A percentile compares a stretch with the other conserved stretches of the same genome.
phyloP scores from a whole-genome alignment of 805 yeast genomes.

The Ogataea corticis region DNA sequence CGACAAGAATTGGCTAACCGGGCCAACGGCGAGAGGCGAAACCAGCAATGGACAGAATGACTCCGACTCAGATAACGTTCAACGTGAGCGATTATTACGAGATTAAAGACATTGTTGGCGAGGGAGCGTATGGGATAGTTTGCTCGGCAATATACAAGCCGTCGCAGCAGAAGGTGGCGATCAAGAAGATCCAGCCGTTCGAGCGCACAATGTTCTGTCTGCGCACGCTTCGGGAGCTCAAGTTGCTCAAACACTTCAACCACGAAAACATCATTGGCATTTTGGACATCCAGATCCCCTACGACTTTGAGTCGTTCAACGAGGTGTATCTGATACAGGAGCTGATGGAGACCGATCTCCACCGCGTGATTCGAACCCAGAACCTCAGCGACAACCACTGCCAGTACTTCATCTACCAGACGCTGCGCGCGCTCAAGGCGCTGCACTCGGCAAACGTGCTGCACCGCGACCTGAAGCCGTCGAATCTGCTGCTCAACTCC shows the following conservation, averaged over 20 bases:
- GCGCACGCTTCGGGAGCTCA: constrained; percentile 86
- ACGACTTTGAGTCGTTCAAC: constrained; percentile 67
- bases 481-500: constrained; percentile 80
- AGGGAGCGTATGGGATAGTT: constrained; percentile 96
- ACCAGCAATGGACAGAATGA: constrained; percentile 9
- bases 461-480: constrained; percentile 91
- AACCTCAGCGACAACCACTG: constrained; percentile 87
- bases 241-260: constrained; percentile 82
- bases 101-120: constrained; percentile 82
- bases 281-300: constrained; percentile 86
- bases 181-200: constrained; percentile 91
- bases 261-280: constrained; percentile 92
- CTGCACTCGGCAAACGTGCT: constrained; percentile 92
- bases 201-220: constrained; percentile 86
- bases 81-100: constrained; percentile 87
- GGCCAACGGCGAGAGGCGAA: not conserved
- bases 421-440: constrained; percentile 84
- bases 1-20: not conserved
- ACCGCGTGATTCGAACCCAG: constrained; percentile 80
- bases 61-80: constrained; percentile 49
- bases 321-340: constrained; percentile 91
- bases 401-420: constrained; percentile 91
- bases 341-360: constrained; percentile 85
- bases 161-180: constrained; percentile 86
- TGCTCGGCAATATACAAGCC: constrained; percentile 88